A percentile compares a stretch with the other conserved stretches of the same genome.
These are phyloP conservation scores for Aspergillus indologenus DNA, from an alignment of 495 filamentous ascomycete genomes.

Conservation along the genomic window DNA sequence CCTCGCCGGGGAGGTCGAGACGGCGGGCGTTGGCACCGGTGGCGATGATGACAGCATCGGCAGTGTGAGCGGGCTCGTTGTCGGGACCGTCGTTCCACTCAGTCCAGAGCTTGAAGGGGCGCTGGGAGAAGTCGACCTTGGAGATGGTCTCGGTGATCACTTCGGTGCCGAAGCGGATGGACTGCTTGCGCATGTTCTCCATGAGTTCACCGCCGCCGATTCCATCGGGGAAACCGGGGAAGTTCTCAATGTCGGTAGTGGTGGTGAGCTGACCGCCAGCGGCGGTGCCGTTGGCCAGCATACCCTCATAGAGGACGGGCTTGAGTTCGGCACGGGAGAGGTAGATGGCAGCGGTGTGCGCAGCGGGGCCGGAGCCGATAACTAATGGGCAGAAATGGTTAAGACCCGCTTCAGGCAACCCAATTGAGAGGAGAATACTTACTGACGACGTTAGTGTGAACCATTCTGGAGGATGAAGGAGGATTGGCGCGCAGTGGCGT, in stretches of 20 bases:
- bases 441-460: conserved; percentile 81
- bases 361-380: conserved; percentile 92
- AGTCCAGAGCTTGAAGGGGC: conserved; percentile 89
- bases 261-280: conserved; percentile 96
- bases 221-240: conserved; percentile 85
- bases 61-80: conserved; percentile 66
- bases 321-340: conserved; percentile 84
- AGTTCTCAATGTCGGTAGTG: conserved; percentile 98
- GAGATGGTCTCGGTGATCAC: conserved; percentile 90
- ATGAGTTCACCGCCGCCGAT: conserved; percentile 85
- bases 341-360: conserved; percentile 96
- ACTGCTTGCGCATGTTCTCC: conserved; percentile 93
- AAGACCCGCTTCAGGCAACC: not conserved
- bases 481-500: conserved; percentile 45
- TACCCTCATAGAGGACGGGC: conserved; percentile 94
- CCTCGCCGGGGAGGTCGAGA: conserved; percentile 81
- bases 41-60: conserved; percentile 88
- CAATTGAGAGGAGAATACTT: conserved; percentile 30
- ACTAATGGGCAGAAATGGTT: conserved; percentile 31
- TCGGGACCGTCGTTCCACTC: conserved; percentile 74
- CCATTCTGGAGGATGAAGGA: conserved; percentile 49
- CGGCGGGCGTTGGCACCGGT: conserved; percentile 90
- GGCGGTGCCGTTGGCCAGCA: conserved; percentile 94
- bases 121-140: conserved; percentile 77
- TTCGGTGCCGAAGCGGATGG: conserved; percentile 82